Percentiles rank a stretch among this genome's conserved stretches.
Conservation (phyloP, 1,284 basidiomycete species). For the Phylloboletellus chloephorus region DNA sequence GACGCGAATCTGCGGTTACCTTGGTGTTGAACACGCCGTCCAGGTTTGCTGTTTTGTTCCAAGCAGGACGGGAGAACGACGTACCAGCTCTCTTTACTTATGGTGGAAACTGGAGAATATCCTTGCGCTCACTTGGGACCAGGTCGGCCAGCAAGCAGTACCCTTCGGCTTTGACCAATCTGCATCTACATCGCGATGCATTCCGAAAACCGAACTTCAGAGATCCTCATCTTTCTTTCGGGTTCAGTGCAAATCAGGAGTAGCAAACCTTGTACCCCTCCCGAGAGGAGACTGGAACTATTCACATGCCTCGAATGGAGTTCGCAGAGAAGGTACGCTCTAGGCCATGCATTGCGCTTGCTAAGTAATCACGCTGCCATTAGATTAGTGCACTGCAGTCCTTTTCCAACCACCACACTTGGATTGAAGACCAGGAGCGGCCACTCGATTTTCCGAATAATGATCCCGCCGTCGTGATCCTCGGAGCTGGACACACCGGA, state of each 20-base stretch:
- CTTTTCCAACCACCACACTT: slow-evolving; percentile 35
- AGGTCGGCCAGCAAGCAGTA: slow-evolving; percentile 42
- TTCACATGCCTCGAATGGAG: slow-evolving; percentile 56
- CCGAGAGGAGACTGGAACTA: slow-evolving; percentile 51
- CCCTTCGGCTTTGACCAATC: slow-evolving; percentile 32
- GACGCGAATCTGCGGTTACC: no score
- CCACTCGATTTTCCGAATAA: slow-evolving; percentile 37
- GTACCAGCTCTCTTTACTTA: slow-evolving; percentile 38
- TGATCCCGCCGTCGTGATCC: slow-evolving; percentile 31
- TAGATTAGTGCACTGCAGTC: slow-evolving; percentile 33
- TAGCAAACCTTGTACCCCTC: slow-evolving; percentile 51
- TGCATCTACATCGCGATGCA: slow-evolving; percentile 37
- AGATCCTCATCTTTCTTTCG: slow-evolving; percentile 49
- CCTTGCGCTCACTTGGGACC: slow-evolving; percentile 59
- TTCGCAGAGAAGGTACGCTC: slow-evolving; percentile 40
- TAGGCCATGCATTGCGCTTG: not conserved
- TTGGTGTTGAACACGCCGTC: no score
- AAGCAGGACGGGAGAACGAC: slow-evolving; percentile 33
- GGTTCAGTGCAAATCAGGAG: slow-evolving; percentile 52
- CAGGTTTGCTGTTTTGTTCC: slow-evolving; percentile 46
- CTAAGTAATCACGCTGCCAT: not conserved
- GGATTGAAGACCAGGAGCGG: slow-evolving; percentile 30
- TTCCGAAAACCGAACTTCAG: slow-evolving; percentile 33
- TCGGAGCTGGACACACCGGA: slow-evolving; percentile 15
- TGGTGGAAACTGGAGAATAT: slow-evolving; percentile 54